phyloP scores from a whole-genome alignment of 805 yeast species.

The Yarrowia sp. region DNA sequence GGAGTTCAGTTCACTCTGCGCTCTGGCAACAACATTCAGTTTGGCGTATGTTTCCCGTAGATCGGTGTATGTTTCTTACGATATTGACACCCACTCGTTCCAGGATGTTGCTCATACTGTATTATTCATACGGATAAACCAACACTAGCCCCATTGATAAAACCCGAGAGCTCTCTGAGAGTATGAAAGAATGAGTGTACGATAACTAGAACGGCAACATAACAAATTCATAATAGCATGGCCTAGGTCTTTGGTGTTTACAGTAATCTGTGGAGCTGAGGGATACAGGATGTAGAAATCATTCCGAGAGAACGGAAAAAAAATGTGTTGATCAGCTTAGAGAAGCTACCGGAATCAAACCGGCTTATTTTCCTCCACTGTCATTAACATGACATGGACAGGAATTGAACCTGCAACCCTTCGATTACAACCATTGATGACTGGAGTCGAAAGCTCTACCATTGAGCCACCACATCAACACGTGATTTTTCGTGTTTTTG shows the following conservation, averaged over 20 bases:
- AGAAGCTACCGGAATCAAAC: constrained; percentile 11
- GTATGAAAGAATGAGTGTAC: background rate
- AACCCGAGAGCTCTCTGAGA: background rate
- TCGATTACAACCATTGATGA: constrained; percentile 49
- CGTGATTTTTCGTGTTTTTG: background rate
- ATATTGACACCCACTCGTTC: constrained; percentile 51
- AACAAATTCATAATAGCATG: no score
- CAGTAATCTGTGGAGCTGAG: no score
- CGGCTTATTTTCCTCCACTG: constrained; percentile 6
- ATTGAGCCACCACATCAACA: constrained; percentile 57
- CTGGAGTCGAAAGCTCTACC: constrained; percentile 80
- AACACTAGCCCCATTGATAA: background rate
- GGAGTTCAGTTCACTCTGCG: constrained; percentile 35
- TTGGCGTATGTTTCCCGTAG: constrained; percentile 65
- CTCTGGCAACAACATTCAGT: constrained; percentile 29
- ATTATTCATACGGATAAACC: background rate
- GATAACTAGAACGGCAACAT: no score
- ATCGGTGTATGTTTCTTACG: constrained; percentile 63
- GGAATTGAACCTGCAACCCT: constrained; percentile 87
- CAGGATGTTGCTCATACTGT: background rate
- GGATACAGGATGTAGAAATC: no score
- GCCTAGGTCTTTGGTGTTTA: no score
- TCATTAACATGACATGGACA: constrained; percentile 45
- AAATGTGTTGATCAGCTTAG: constrained; percentile 10
- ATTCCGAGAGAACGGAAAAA: no score